phyloP scores from a whole-genome alignment of 768 basidiomycete genomes.

The Pleurotus sapidus region DNA sequence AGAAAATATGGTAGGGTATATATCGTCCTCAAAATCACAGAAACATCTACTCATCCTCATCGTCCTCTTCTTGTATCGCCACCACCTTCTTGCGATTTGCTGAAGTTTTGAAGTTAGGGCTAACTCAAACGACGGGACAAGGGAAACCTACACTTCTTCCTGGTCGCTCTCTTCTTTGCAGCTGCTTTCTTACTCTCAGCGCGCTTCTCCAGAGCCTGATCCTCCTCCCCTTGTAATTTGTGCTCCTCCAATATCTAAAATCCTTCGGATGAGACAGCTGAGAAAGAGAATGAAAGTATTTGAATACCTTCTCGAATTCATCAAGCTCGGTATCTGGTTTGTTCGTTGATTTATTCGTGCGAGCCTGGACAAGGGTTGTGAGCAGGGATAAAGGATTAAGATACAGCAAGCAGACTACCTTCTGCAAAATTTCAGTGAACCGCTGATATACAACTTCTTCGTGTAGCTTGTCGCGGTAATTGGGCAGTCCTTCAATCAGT shows the following conservation, averaged over 20 bases:
- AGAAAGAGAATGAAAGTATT: too few species aligned
- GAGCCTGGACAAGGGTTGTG: slow-evolving; percentile 46
- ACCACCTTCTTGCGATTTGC: too few species aligned
- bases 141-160: not conserved
- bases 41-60: too few species aligned
- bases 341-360: slow-evolving; percentile 87
- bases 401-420: slow-evolving; percentile 44
- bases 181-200: slow-evolving; percentile 84
- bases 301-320: slow-evolving; percentile 81
- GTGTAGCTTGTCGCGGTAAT: slow-evolving; percentile 95
- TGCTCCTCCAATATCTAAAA: slow-evolving; percentile 80
- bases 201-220: slow-evolving; percentile 85
- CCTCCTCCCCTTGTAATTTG: slow-evolving; percentile 83
- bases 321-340: slow-evolving; percentile 93
- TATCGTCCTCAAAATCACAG: too few species aligned
- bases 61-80: too few species aligned
- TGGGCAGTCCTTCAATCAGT: slow-evolving; percentile 86
- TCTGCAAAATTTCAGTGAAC: slow-evolving; percentile 89
- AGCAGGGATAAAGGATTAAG: not conserved
- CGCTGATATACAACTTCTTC: slow-evolving; percentile 76
- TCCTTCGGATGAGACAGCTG: not conserved
- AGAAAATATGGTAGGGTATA: too few species aligned
- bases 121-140: too few species aligned
- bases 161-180: slow-evolving; percentile 63
- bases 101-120: too few species aligned